phyloP scores from a whole-genome alignment of 441 rosid genomes.

The Gossypium schwendimanii region DNA sequence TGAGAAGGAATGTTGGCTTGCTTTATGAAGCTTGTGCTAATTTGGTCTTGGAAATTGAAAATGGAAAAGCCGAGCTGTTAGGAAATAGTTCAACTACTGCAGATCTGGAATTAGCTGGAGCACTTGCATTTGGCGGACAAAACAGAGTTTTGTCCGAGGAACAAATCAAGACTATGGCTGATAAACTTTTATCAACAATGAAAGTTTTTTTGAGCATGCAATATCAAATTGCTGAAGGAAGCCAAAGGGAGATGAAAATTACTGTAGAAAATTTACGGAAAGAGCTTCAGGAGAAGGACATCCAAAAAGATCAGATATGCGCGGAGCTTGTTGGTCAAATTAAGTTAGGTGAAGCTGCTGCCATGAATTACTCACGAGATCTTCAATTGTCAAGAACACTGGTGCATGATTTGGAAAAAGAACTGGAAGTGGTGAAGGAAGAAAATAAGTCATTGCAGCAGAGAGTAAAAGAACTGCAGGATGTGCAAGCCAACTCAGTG shows the following conservation, averaged over 20 bases:
- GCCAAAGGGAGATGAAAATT: constrained; percentile 64
- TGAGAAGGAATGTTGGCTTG: constrained; percentile 48
- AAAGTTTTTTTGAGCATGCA: constrained; percentile 46
- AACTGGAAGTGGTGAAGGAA: constrained; percentile 36
- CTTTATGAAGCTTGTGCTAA: constrained; percentile 69
- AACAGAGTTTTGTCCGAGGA: constrained; percentile 45
- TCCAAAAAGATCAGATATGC: constrained; percentile 76
- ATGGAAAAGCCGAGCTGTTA: constrained; percentile 40
- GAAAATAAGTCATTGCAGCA: constrained; percentile 52
- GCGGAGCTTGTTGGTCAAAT: constrained; percentile 85
- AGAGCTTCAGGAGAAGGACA: constrained; percentile 91
- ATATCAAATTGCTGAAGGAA: constrained; percentile 44
- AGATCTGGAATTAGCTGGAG: constrained; percentile 21
- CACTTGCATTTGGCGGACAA: constrained; percentile 25
- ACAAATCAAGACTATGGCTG: constrained; percentile 47
- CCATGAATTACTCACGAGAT: constrained; percentile 49
- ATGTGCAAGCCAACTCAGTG: constrained; percentile 38
- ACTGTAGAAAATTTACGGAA: constrained; percentile 69
- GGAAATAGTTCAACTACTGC: constrained; percentile 26
- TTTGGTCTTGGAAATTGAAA: constrained; percentile 65
- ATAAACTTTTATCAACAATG: constrained; percentile 42
- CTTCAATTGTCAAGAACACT: constrained; percentile 55
- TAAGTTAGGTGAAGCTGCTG: constrained; percentile 86
- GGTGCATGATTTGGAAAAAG: constrained; percentile 56
- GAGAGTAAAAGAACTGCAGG: constrained; percentile 58